A percentile compares a stretch with the other conserved stretches of the same genome.
Conservation (phyloP, 257 asterid genomes). For the Knoxia roxburghii region DNA sequence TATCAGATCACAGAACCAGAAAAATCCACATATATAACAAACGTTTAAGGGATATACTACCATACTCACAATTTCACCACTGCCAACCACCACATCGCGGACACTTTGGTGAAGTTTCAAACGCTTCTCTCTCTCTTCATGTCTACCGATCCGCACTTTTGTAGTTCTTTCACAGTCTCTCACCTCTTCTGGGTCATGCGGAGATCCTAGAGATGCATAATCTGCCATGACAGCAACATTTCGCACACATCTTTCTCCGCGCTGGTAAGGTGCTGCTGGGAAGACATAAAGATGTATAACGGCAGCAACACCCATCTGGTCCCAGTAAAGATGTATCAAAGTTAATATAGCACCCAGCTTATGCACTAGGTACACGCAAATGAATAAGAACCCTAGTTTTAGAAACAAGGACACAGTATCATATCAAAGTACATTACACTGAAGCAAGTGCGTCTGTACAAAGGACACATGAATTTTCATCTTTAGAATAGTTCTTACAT, state of each 20-base stretch:
- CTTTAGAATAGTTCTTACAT: neutral
- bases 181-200: conserved; percentile 97
- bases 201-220: conserved; percentile 81
- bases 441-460: neutral
- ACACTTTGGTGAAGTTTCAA: conserved; percentile 84
- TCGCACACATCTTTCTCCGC: conserved; percentile 93
- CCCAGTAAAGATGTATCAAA: neutral
- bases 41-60: neutral
- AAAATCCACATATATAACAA: neutral
- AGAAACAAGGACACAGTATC: conserved; percentile 1
- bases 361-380: neutral
- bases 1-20: neutral
- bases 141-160: conserved; percentile 45
- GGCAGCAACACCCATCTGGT: conserved; percentile 97
- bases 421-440: neutral
- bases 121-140: conserved; percentile 60
- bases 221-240: conserved; percentile 89
- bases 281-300: conserved; percentile 88
- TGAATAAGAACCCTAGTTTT: neutral
- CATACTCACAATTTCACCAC: conserved; percentile 85
- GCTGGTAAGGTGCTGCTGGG: conserved; percentile 90
- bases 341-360: neutral
- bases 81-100: conserved; percentile 90
- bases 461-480: neutral
- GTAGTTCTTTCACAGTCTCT: conserved; percentile 70